phyloP scores from a whole-genome alignment of 2,329 filamentous ascomycete species.

The Aspergillus latus region DNA sequence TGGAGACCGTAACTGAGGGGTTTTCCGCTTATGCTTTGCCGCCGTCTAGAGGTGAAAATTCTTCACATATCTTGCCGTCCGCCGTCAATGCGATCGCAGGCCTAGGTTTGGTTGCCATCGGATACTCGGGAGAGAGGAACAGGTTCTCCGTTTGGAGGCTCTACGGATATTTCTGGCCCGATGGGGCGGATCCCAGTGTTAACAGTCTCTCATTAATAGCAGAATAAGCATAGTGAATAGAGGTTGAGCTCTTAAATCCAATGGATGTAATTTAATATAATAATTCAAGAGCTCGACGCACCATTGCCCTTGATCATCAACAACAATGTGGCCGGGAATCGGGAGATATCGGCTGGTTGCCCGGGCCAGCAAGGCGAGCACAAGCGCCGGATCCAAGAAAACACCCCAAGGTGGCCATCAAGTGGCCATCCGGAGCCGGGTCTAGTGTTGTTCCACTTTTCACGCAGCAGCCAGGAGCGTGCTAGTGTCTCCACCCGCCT shows the following conservation, averaged over 20 bases:
- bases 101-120: slow-evolving; percentile 23
- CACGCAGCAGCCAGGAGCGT: slow-evolving; percentile 20
- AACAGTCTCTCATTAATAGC: neutral
- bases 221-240: neutral
- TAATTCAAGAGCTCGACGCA: neutral
- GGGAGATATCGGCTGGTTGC: slow-evolving; percentile 42
- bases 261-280: neutral
- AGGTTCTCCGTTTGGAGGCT: slow-evolving; percentile 23
- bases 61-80: slow-evolving; percentile 2
- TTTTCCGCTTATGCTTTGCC: slow-evolving; percentile 5
- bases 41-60: slow-evolving; percentile 6
- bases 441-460: slow-evolving; percentile 8
- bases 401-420: neutral
- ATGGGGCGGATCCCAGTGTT: neutral
- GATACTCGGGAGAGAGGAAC: slow-evolving; percentile 30
- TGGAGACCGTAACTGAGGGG: slow-evolving; percentile 5
- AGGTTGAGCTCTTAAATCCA: neutral
- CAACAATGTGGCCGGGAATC: slow-evolving; percentile 25
- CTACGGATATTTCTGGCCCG: slow-evolving; percentile 5
- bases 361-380: slow-evolving; percentile 25
- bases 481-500: slow-evolving; percentile 36
- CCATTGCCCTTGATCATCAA: neutral
- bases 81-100: neutral
- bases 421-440: slow-evolving; percentile 3
- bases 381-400: slow-evolving; percentile 22